Evolutionary conservation across 345 rosid species (phyloP).

Genomic region (Noccaea bulbosa): DNA sequence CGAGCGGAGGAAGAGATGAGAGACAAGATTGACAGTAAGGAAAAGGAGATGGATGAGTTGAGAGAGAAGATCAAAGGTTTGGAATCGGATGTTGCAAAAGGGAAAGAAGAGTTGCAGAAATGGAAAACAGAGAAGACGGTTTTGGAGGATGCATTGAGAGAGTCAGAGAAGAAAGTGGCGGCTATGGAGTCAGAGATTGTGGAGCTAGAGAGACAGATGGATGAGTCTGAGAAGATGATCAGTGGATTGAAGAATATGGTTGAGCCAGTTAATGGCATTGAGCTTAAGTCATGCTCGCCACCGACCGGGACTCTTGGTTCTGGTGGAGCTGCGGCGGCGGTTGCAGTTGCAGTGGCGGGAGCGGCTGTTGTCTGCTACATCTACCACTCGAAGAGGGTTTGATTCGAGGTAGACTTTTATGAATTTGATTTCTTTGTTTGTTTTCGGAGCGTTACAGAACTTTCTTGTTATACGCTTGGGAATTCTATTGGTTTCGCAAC

Average conservation of each 20-base stretch:
- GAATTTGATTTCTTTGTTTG: conserved; percentile 16
- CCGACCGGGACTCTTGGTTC: conserved; percentile 49
- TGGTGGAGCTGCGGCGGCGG: conserved; percentile 54
- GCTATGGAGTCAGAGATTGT: conserved; percentile 48
- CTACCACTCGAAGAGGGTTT: conserved; percentile 51
- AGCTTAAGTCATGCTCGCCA: conserved; percentile 31
- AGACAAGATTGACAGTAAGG: conserved; percentile 57
- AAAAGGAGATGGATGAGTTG: conserved; percentile 48
- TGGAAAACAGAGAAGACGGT: conserved; percentile 47
- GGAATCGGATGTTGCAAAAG: conserved; percentile 44
- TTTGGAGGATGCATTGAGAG: conserved; percentile 46
- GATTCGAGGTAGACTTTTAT: conserved; percentile 34
- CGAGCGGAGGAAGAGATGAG: conserved; percentile 69
- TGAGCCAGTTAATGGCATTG: conserved; percentile 50
- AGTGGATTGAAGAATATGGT: conserved; percentile 54
- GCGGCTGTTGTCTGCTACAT: conserved; percentile 56
- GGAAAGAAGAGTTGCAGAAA: conserved; percentile 47
- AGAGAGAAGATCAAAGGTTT: conserved; percentile 50
- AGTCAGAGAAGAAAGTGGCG: conserved; percentile 47
- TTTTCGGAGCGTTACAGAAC: not conserved
- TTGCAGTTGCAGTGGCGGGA: conserved; percentile 50
- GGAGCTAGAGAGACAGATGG: conserved; percentile 50
- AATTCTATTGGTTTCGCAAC: conserved; percentile 25
- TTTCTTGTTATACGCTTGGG: conserved; percentile 29
- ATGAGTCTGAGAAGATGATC: conserved; percentile 51